Percentiles rank a stretch among this genome's conserved stretches.
These are phyloP conservation scores for Centrapalus pauciflorus DNA, from an alignment of 129 eudicot genomes.

Conservation along the genomic window DNA sequence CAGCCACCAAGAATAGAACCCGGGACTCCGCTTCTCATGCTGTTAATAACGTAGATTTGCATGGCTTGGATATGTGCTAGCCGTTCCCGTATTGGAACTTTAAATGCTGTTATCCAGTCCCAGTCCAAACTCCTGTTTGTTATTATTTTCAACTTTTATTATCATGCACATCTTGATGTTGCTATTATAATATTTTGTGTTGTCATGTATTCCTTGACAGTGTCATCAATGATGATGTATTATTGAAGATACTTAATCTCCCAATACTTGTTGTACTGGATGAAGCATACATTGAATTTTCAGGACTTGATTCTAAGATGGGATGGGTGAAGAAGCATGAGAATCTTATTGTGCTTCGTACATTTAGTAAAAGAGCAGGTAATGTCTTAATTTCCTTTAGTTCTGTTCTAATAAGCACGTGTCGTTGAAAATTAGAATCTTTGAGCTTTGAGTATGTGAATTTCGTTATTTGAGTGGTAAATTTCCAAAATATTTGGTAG, in stretches of 20 bases:
- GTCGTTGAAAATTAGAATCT: background rate
- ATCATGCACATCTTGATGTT: background rate
- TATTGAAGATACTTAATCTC: slow-evolving; percentile 72
- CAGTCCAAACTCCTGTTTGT: background rate
- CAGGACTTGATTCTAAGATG: slow-evolving; percentile 82
- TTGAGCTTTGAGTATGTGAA: background rate
- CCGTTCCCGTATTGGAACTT: background rate
- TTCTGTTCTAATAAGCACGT: background rate
- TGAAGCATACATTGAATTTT: slow-evolving; percentile 96
- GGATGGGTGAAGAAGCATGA: slow-evolving; percentile 92
- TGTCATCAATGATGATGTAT: slow-evolving; percentile 74
- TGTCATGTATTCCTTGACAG: slow-evolving; percentile 38
- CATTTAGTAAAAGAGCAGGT: slow-evolving; percentile 98
- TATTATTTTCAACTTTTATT: background rate
- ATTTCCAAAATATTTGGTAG: background rate
- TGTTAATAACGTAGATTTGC: too few relatives aligned
- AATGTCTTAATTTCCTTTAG: slow-evolving; percentile 4
- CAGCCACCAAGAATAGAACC: too few relatives aligned
- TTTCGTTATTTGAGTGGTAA: slow-evolving; percentile 1
- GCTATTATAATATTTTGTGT: slow-evolving; percentile 2
- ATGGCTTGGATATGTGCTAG: background rate
- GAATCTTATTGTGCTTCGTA: slow-evolving; percentile 88
- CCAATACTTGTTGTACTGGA: slow-evolving; percentile 93
- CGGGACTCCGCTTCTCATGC: too few relatives aligned
- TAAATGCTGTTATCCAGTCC: background rate